Base-by-base conservation (phyloP, 2,329 filamentous ascomycete species). In the Colletotrichum sp. region DNA sequence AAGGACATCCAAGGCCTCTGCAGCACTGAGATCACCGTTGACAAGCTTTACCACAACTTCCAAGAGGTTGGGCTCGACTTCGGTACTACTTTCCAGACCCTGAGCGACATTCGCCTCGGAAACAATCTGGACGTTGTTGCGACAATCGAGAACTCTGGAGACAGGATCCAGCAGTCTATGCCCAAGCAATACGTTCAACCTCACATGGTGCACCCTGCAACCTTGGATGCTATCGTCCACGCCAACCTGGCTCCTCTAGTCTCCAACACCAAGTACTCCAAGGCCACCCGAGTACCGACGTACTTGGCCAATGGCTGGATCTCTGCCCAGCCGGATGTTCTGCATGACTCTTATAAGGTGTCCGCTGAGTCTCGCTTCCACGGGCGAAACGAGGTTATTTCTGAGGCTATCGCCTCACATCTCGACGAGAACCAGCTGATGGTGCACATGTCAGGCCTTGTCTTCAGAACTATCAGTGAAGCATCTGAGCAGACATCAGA, bases 211-310 rank as follows among this genome's bases (percentile, higher is more conserved):
- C 85, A 86, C 69, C 85, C 85, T 3, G 79, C 81, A 18, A 80
- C 84, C 0, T 75, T 86, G 4, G 85, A 86, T 63, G 78, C 81
- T 18, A 65, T 85, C 1, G 81, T 86, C 7, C 85, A 86, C 39
- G 75, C 71, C 66, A 62, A 73, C n/a, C 36, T 78, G 8, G 75
- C 82, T 8, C 55, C 71, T 3, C 26, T 78, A 4, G 67, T 60
- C 21, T 59, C 57, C n/a, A 63, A 49, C 36, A 21, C 69, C 26
- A 32, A 63, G n/a, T 18, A 67, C n/a, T 21, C 65, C 6, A 39
- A 39, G 9, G 30, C 64, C 10, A 71, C 76, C 10, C 70, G 71
- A 15, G 76, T 78, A 7, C 76, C 75, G 3, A 75, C 62, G 1
- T 76, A 76, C 12, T n/a, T 75, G 49, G 15, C 65, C 6, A 36